These are phyloP conservation scores for Chenopodium formosanum DNA, from an alignment of 148 eudicot genomes.

Conservation along the genomic window DNA sequence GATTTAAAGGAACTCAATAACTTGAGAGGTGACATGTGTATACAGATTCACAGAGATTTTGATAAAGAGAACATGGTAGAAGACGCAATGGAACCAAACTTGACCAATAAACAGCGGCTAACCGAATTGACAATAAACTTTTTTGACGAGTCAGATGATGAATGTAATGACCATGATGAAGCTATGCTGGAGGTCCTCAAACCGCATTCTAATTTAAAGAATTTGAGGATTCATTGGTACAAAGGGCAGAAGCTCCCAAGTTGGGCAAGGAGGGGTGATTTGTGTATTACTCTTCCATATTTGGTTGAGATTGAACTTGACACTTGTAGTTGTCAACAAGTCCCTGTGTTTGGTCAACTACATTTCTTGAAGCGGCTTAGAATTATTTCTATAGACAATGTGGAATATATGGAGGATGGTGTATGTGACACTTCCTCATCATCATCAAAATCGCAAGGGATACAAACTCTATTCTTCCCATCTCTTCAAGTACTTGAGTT, in stretches of 20 bases:
- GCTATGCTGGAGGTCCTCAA: too few relatives aligned
- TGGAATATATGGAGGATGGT: slow-evolving; percentile 21
- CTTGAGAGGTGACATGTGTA: too few relatives aligned
- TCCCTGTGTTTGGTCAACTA: slow-evolving; percentile 17
- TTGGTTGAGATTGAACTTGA: background rate
- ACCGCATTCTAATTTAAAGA: too few relatives aligned
- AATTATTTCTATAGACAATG: background rate
- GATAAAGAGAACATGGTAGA: background rate
- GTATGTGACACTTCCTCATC: background rate
- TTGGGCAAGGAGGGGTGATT: background rate
- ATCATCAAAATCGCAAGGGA: background rate
- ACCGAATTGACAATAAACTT: too few relatives aligned
- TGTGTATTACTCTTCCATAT: background rate
- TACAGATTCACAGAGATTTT: background rate
- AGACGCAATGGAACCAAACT: background rate
- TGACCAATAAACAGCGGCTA: too few relatives aligned
- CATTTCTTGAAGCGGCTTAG: slow-evolving; percentile 11
- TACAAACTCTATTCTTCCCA: slow-evolving; percentile 24
- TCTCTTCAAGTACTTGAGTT: slow-evolving; percentile 27
- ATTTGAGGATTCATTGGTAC: too few relatives aligned
- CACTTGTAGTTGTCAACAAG: background rate
- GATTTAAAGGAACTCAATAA: slow-evolving; percentile 12
- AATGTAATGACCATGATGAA: too few relatives aligned
- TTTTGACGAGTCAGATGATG: too few relatives aligned
- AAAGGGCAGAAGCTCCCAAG: background rate